Evolutionary conservation across 2,329 filamentous ascomycete genomes (phyloP).

Genomic region (Parastagonospora avenae): DNA sequence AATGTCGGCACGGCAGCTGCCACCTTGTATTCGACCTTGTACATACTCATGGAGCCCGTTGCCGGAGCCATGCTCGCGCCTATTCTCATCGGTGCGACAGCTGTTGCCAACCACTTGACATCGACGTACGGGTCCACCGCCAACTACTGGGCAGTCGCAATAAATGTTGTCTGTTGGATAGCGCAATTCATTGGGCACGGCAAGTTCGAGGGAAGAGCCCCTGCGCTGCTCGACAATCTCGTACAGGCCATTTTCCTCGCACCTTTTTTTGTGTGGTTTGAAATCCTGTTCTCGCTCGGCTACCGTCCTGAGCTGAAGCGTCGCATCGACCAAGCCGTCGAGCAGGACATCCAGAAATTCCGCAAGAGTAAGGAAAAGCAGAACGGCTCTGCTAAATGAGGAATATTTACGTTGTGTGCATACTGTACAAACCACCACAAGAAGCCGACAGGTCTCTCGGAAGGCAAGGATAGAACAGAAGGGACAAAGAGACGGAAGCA

Average conservation of each 20-base stretch:
- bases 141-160: conserved; percentile 68
- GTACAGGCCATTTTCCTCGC: conserved; percentile 91
- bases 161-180: conserved; percentile 80
- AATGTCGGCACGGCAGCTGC: conserved; percentile 64
- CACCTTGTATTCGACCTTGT: conserved; percentile 74
- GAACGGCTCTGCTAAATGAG: conserved; percentile 36
- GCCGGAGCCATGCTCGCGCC: conserved; percentile 79
- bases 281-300: conserved; percentile 86
- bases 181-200: conserved; percentile 92
- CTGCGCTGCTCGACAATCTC: conserved; percentile 87
- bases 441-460: not conserved
- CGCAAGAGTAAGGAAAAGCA: conserved; percentile 60
- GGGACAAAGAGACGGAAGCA: not conserved
- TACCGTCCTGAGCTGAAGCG: conserved; percentile 87
- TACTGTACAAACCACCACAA: not conserved
- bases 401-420: not conserved
- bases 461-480: not conserved
- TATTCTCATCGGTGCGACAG: conserved; percentile 76
- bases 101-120: conserved; percentile 75
- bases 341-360: conserved; percentile 76
- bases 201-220: conserved; percentile 83
- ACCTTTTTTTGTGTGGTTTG: conserved; percentile 96
- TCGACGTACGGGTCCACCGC: conserved; percentile 64
- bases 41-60: conserved; percentile 91
- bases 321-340: conserved; percentile 76